phyloP scores from a whole-genome alignment of 495 filamentous ascomycete genomes.

The Chlorociboria aeruginascens region DNA sequence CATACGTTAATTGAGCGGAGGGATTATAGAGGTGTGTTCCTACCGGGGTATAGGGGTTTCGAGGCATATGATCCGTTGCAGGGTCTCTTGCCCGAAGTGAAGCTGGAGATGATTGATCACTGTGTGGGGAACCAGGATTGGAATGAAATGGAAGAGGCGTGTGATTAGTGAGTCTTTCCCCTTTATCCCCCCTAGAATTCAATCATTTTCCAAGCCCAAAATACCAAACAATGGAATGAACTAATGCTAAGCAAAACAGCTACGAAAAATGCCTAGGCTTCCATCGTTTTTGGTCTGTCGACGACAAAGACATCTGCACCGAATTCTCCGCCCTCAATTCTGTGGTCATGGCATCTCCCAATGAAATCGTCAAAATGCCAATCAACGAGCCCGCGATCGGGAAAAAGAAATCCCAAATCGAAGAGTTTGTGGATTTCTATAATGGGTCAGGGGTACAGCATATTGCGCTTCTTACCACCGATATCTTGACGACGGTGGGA shows the following conservation, averaged over 20 bases:
- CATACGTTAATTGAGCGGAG: constrained; percentile 69
- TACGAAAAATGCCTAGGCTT: constrained; percentile 85
- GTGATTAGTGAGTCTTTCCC: constrained; percentile 40
- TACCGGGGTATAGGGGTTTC: constrained; percentile 61
- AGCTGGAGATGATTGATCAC: constrained; percentile 68
- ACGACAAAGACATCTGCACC: constrained; percentile 77
- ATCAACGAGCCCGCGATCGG: constrained; percentile 91
- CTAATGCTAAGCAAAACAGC: not conserved
- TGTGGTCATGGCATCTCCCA: constrained; percentile 79
- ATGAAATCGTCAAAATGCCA: constrained; percentile 83
- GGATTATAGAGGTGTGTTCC: constrained; percentile 57
- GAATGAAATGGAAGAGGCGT: constrained; percentile 73
- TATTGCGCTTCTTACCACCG: constrained; percentile 67
- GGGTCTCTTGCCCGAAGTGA: constrained; percentile 49
- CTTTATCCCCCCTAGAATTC: no score
- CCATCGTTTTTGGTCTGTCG: constrained; percentile 90
- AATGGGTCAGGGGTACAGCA: constrained; percentile 80
- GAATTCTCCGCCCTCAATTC: constrained; percentile 76
- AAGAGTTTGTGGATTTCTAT: constrained; percentile 86
- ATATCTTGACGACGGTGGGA: constrained; percentile 64
- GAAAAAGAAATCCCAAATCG: constrained; percentile 79
- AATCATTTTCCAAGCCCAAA: no score
- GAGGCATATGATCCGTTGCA: constrained; percentile 25
- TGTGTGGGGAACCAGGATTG: constrained; percentile 93
- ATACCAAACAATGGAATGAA: no score